A percentile compares a stretch with the other conserved stretches of the same genome.
phyloP scores from a whole-genome alignment of 257 asterid species.

The Petrea volubilis region DNA sequence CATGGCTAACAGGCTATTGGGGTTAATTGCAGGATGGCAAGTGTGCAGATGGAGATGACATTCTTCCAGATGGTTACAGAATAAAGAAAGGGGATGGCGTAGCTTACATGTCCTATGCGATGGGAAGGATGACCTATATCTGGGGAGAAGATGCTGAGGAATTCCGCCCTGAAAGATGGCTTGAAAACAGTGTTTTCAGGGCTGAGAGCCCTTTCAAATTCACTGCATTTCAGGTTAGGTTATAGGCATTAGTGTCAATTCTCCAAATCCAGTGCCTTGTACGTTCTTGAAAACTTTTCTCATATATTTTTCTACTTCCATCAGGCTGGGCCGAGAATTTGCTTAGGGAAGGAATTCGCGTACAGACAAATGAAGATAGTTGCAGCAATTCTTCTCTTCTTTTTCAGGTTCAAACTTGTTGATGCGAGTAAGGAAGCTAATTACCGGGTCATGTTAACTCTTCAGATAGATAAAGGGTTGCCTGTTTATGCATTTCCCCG shows the following conservation, averaged over 20 bases:
- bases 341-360: conserved; percentile 38
- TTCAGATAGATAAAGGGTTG: conserved; percentile 36
- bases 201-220: conserved; percentile 57
- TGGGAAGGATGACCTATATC: conserved; percentile 62
- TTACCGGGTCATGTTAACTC: conserved; percentile 34
- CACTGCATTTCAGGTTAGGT: conserved; percentile 60
- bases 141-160: conserved; percentile 69
- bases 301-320: neutral
- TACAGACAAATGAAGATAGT: conserved; percentile 37
- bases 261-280: conserved; percentile 46
- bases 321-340: conserved; percentile 39
- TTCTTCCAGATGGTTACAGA: conserved; percentile 52
- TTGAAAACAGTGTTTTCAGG: conserved; percentile 42
- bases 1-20: too few species aligned
- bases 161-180: conserved; percentile 65
- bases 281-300: conserved; percentile 17
- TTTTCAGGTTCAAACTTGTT: conserved; percentile 25
- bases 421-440: conserved; percentile 26
- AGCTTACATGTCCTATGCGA: conserved; percentile 55
- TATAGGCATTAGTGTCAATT: neutral
- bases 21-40: conserved; percentile 46
- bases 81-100: conserved; percentile 62
- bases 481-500: conserved; percentile 25
- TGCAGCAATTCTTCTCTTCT: conserved; percentile 29
- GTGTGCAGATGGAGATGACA: conserved; percentile 44